Conservation (phyloP, 768 basidiomycete species). For the Lyophyllum semitale region DNA sequence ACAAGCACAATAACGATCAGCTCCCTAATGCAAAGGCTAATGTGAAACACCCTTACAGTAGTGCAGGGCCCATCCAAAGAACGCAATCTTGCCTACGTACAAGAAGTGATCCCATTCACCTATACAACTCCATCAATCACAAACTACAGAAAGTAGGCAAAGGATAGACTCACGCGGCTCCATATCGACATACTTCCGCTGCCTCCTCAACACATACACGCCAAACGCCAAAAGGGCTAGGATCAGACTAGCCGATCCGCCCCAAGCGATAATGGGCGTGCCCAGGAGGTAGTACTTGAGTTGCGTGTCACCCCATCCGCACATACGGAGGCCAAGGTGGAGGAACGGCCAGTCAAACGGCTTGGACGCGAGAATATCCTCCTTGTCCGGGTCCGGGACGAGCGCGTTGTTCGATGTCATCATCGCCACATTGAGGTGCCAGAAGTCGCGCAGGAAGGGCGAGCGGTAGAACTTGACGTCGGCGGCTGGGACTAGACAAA, state of each 20-base stretch:
- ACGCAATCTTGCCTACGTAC: slow-evolving; percentile 89
- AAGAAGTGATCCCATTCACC: slow-evolving; percentile 95
- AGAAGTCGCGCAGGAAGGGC: slow-evolving; percentile 95
- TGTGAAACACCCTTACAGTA: slow-evolving; percentile 56
- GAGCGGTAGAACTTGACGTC: slow-evolving; percentile 84
- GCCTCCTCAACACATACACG: slow-evolving; percentile 77
- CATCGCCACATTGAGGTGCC: slow-evolving; percentile 99
- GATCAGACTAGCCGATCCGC: slow-evolving; percentile 65
- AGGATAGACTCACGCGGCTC: slow-evolving; percentile 64
- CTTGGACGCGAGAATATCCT: slow-evolving; percentile 92
- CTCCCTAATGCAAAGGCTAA: background rate
- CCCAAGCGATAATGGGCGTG: slow-evolving; percentile 94
- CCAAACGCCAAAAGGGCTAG: slow-evolving; percentile 52
- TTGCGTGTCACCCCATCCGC: slow-evolving; percentile 89
- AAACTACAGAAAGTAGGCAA: background rate
- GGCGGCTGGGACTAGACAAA: slow-evolving; percentile 71
- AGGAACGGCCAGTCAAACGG: slow-evolving; percentile 95
- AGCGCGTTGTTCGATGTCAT: slow-evolving; percentile 99
- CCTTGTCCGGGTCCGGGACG: slow-evolving; percentile 96
- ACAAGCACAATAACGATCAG: slow-evolving; percentile 5
- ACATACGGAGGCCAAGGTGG: slow-evolving; percentile 91
- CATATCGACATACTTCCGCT: slow-evolving; percentile 92
- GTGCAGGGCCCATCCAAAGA: slow-evolving; percentile 91
- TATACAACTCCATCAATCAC: slow-evolving; percentile 26
- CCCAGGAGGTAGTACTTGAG: slow-evolving; percentile 93